Base-by-base conservation (phyloP, 2,329 filamentous ascomycete genomes). In the Apiospora kogelbergensis region DNA sequence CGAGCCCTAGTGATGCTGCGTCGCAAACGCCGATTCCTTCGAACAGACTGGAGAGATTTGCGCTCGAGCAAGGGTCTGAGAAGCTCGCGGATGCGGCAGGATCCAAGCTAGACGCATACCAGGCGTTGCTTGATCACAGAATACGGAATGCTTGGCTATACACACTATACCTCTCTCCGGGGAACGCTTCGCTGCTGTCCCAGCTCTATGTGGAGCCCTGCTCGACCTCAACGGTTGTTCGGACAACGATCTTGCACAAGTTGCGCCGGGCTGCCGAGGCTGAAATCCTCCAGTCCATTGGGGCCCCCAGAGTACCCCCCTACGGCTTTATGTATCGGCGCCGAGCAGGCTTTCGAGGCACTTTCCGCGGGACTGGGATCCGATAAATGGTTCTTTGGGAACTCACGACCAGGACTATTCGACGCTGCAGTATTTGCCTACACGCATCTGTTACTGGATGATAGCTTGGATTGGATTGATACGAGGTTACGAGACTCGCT, bases 391-490 rank as follows among this genome's bases (percentile, higher is more conserved):
- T 89, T 89, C 77, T 87, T 87, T 68, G 82, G 77, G 30, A 75
- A 70, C 77, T 78, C 69, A 66, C 79, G 40, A 77, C 93, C 95
- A 0, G 89, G 90, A 0, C 77, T 95, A 30, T 95, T 98, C 74
- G 96, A 99, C 80, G 95, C 95, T 7, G 90, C 89, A 67, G 88
- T 98, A 2, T 98, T 98, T 81, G 90, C 94, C 3, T 99, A 98
- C 80, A 95, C 93, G 0, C 89, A 97, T 79, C 83, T 97, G 66
- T 83, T 98, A 67, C 81, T 97, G 66, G 89, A 92, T 70, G 85
- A 89, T 75, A 70, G 71, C 9, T 72, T 94, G 72, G 83, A 81
- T 1, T 95, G 93, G 92, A 83, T 82, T 69, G 88, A 93, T 68
- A 86, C 85, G 70, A 83, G 84, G 67, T 81, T 97, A 66, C 83